Base-by-base conservation (phyloP, 2,329 filamentous ascomycete species). In the Trichoderma lentiforme region DNA sequence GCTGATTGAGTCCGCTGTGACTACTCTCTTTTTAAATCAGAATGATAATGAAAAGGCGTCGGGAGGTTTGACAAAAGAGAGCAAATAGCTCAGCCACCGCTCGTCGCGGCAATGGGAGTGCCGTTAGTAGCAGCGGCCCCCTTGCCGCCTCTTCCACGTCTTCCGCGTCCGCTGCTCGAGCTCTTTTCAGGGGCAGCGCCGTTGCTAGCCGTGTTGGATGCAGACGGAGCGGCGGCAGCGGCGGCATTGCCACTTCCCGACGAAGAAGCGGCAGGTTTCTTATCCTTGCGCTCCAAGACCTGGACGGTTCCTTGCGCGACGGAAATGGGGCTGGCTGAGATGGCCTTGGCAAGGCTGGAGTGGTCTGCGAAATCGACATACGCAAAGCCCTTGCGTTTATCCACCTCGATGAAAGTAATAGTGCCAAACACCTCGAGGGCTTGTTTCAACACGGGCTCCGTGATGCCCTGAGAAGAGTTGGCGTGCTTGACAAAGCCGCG, bases 301-400 rank as follows among this genome's bases (percentile, higher is more conserved):
- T 97, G 93, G 2, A 98, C 93, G 11, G 91, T 91, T 7, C 93
- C 94, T 79, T 97, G 92, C 0, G 92, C 95, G 12, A 98, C 91
- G 24, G 91, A 84, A 34, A 98, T 87, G 0, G 93, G 93, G 78
- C 94, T 97, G 14, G 92, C 93, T 18, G 90, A 87, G 78, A 97
- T 90, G 6, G 95, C 95, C 77, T 93, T 94, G 76, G 89, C 88
- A 30, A 98, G 85, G 11, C 88, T 87, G 9, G 91, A 89, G 1
- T 91, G 87, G 26, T 94, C 90, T 11, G 88, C 87, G 82, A 98
- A 98, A 74, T 97, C 93, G 51, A 97, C 91, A 79, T 98, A 97
- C 3, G 94, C 95, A 77, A 97, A 97, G 0, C 94, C 94, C 81
- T 98, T 98, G 77, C 95, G 92, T 81, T 94, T 95, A 79, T 98